These are phyloP conservation scores for Hamamelis virginiana DNA, from an alignment of 164 flowering plant genomes.

Conservation along the genomic window DNA sequence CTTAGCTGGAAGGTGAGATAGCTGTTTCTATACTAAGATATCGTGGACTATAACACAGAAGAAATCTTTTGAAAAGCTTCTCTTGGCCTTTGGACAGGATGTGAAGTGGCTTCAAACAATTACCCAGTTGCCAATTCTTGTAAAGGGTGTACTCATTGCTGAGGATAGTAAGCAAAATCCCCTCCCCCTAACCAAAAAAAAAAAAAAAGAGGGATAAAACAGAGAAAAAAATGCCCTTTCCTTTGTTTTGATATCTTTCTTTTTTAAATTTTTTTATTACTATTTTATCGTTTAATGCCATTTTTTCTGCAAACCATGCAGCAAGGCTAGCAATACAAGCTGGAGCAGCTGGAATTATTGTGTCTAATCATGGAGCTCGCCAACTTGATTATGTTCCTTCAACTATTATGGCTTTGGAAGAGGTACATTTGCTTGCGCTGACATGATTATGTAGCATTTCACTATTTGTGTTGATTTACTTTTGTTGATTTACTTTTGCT, in stretches of 20 bases:
- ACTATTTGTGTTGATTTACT: no score
- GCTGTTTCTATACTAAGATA: no score
- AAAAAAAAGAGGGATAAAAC: no score
- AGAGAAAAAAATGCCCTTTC: no score
- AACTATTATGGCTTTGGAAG: conserved; percentile 47
- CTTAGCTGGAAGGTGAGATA: conserved; percentile 69
- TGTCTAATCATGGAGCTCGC: no score
- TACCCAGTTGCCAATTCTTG: conserved; percentile 46
- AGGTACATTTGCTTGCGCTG: conserved; percentile 27
- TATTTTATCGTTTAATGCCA: neutral
- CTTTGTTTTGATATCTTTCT: no score
- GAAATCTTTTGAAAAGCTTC: neutral
- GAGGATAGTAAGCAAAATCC: conserved; percentile 54
- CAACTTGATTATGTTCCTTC: conserved; percentile 49
- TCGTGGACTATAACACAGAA: no score
- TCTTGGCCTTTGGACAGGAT: conserved; percentile 25
- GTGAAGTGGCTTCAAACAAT: conserved; percentile 54
- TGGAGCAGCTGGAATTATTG: conserved; percentile 54
- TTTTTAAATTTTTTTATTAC: neutral
- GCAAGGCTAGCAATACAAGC: conserved; percentile 40
- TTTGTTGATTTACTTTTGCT: no score
- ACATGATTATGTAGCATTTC: no score
- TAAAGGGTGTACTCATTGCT: conserved; percentile 55
- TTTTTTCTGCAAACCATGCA: no score
- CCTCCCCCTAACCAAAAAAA: neutral